Evolutionary conservation across 164 flowering plant genomes (phyloP).

Genomic region (Aristolochia contorta): DNA sequence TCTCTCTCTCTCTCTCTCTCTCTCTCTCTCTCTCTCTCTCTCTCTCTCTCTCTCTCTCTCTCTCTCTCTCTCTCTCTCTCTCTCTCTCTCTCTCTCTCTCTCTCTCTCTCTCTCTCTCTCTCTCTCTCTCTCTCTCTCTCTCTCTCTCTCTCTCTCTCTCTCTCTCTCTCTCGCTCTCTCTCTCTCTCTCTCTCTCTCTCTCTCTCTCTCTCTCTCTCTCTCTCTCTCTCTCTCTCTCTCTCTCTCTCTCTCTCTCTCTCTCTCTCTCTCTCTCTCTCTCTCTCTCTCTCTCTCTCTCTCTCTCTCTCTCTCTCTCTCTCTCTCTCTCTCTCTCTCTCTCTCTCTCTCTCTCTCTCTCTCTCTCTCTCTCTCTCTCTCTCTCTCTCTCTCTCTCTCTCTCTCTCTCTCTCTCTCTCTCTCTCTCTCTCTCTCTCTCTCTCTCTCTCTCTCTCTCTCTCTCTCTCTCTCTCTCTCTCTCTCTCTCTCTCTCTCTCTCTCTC

Average conservation of each 20-base stretch:
- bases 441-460: not conserved
- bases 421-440: not conserved
- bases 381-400: not conserved
- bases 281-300: not conserved
- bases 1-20: not conserved
- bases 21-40: not conserved
- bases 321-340: not conserved
- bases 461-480: not conserved
- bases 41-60: not conserved
- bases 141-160: not conserved
- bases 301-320: not conserved
- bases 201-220: not conserved
- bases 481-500: not conserved
- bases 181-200: not conserved
- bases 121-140: not conserved
- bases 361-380: not conserved
- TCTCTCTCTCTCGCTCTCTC: not conserved
- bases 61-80: not conserved
- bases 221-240: not conserved
- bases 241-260: not conserved
- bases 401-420: not conserved
- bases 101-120: not conserved
- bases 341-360: not conserved
- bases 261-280: not conserved
- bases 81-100: not conserved